Evolutionary conservation across 2,329 filamentous ascomycete species (phyloP).

Genomic region (Gyromitra esculenta): DNA sequence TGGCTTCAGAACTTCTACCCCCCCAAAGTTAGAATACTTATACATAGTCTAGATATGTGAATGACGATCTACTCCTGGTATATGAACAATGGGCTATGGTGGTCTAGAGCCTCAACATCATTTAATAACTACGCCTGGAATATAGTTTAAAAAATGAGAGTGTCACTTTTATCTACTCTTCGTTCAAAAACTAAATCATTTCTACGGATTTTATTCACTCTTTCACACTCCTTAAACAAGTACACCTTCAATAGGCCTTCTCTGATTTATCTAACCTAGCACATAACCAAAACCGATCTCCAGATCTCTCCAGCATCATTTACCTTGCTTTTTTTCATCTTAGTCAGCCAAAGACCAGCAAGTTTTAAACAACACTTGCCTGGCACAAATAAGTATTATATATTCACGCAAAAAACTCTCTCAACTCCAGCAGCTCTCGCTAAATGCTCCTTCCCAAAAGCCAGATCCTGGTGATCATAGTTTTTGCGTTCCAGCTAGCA

Average conservation of each 20-base stretch:
- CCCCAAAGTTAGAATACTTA: not conserved
- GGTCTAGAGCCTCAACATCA: not conserved
- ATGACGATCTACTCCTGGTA: not conserved
- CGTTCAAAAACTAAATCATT: not conserved
- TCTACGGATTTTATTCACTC: not conserved
- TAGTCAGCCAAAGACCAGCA: not conserved
- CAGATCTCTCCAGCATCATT: not conserved
- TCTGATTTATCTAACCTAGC: not conserved
- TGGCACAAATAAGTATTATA: not conserved
- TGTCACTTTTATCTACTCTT: not conserved
- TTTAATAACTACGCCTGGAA: not conserved
- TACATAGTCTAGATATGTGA: not conserved
- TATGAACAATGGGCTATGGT: not conserved
- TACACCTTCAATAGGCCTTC: not conserved
- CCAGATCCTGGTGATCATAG: not conserved
- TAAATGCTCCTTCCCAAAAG: not conserved
- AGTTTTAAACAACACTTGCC: not conserved
- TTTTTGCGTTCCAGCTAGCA: conserved; percentile 10
- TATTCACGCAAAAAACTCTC: not conserved
- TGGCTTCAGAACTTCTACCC: not conserved
- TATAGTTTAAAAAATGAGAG: not conserved
- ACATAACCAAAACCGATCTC: not conserved
- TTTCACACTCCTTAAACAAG: not conserved
- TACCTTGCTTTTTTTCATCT: not conserved
- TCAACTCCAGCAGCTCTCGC: too few relatives aligned